Evolutionary conservation across 2,329 filamentous ascomycete species (phyloP).

Genomic region (Paecilomyces dactylethromorphus): DNA sequence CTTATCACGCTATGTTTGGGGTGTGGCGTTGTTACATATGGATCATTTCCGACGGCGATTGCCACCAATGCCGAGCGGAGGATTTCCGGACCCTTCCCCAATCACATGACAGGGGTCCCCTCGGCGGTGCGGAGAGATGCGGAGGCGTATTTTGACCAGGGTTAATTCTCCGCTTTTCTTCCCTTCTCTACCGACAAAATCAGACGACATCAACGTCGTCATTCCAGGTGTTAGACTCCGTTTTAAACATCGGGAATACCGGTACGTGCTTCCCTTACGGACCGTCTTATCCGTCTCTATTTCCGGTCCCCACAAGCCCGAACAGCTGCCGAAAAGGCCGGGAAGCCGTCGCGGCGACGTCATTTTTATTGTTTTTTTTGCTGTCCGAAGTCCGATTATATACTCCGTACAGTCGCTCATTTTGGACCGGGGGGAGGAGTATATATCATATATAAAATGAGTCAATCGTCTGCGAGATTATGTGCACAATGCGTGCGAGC

Average conservation of each 20-base stretch:
- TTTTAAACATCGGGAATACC: background rate
- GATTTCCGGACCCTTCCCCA: background rate
- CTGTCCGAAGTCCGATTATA: too few relatives aligned
- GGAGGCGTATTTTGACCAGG: background rate
- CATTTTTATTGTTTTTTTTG: too few relatives aligned
- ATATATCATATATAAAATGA: constrained; percentile 13
- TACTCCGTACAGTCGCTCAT: too few relatives aligned
- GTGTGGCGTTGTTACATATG: background rate
- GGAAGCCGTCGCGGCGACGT: too few relatives aligned
- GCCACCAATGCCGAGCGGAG: background rate
- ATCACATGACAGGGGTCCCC: background rate
- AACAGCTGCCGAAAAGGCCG: too few relatives aligned
- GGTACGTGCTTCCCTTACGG: background rate
- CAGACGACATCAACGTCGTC: background rate
- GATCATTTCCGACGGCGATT: background rate
- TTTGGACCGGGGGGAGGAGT: background rate
- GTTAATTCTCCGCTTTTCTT: background rate
- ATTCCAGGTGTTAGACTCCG: too few relatives aligned
- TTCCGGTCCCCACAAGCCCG: background rate
- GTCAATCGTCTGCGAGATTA: constrained; percentile 21
- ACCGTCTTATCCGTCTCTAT: background rate
- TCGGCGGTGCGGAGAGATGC: background rate
- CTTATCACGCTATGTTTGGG: background rate
- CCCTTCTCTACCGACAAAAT: background rate
- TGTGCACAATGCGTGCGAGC: constrained; percentile 21